phyloP scores from a whole-genome alignment of 1,139 yeast genomes.

The Meyerozyma guilliermondii region DNA sequence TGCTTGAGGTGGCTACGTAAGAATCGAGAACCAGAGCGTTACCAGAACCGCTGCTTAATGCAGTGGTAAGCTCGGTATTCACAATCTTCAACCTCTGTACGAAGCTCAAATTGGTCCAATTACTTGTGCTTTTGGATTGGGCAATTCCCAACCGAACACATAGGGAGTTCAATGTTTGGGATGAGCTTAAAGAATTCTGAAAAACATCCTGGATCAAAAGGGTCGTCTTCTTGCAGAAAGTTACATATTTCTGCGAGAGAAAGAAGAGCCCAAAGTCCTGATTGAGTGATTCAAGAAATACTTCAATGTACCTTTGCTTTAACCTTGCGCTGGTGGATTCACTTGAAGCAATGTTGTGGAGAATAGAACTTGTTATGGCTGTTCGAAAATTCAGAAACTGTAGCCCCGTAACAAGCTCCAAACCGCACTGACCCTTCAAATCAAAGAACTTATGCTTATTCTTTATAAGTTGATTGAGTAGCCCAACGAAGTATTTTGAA shows the following conservation, averaged over 20 bases:
- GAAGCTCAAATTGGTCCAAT: neutral
- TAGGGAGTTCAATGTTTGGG: neutral
- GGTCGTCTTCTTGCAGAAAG: slow-evolving; percentile 24
- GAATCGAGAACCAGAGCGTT: neutral
- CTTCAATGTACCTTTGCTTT: slow-evolving; percentile 16
- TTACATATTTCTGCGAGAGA: slow-evolving; percentile 21
- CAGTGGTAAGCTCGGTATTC: neutral
- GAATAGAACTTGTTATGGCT: slow-evolving; percentile 16
- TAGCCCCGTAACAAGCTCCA: slow-evolving; percentile 15
- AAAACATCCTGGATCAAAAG: slow-evolving; percentile 18
- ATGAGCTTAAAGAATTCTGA: neutral
- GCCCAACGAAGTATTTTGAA: slow-evolving; percentile 20
- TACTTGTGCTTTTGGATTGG: neutral
- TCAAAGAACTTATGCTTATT: slow-evolving; percentile 15
- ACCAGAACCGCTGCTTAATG: neutral
- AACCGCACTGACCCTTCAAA: slow-evolving; percentile 13
- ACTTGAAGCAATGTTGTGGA: slow-evolving; percentile 17
- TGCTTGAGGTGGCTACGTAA: neutral
- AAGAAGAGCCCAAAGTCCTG: slow-evolving; percentile 24
- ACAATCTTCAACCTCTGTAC: neutral
- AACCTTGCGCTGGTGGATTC: slow-evolving; percentile 10
- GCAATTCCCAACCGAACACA: neutral
- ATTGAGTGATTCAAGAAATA: slow-evolving; percentile 21
- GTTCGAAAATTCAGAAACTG: slow-evolving; percentile 18
- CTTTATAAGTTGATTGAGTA: slow-evolving; percentile 19